Evolutionary conservation across 768 basidiomycete species (phyloP), one percentile per base, ranked within the genome.

Genomic region (Termitomyces sp.): DNA sequence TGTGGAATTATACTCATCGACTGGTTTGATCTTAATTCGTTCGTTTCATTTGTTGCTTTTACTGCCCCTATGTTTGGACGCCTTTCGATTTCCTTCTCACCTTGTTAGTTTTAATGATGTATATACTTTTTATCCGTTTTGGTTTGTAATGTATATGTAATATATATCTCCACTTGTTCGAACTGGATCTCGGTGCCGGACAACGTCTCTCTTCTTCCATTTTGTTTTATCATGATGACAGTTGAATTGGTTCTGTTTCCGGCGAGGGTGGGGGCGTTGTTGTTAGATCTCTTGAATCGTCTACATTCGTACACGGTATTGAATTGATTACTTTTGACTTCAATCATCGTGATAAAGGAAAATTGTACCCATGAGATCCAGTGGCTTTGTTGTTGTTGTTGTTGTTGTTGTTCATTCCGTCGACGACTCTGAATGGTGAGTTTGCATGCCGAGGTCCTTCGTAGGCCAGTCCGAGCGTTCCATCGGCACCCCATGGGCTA

Each of bases 81-180:
- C n/a, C 15, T 39, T 39, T 42, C 8, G 2, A 4, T 42, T 11
- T 41, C 37, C 6, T 13, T 15, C n/a, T 41, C 41, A 42, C 41
- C 41, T n/a, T 42, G 41, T 42, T n/a, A n/a, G 41, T 42, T 11
- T 41, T 50, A 33, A 13, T 20, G 12, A 34, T 62, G 59, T 59
- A 60, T 63, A 55, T 61, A 57, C 44, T 51, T 27, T 27, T 27
- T 53, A 50, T 36, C 48, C 57, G 58, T 65, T 65, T 51, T 61
- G 54, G 63, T 66, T n/a, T 66, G 60, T 58, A 63, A 27, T 61
- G 57, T 61, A 65, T 44, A 36, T 54, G 33, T 50, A 50, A 13
- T 13, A 59, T 59, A 48, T 61, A 54, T 39, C 4, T 39, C 4
- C n/a, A 30, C 24, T 39, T 55, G 33, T 51, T 20, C 8, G 45